Conservation (phyloP, 2,329 filamentous ascomycete species). For the Drechslerella stenobrocha region DNA sequence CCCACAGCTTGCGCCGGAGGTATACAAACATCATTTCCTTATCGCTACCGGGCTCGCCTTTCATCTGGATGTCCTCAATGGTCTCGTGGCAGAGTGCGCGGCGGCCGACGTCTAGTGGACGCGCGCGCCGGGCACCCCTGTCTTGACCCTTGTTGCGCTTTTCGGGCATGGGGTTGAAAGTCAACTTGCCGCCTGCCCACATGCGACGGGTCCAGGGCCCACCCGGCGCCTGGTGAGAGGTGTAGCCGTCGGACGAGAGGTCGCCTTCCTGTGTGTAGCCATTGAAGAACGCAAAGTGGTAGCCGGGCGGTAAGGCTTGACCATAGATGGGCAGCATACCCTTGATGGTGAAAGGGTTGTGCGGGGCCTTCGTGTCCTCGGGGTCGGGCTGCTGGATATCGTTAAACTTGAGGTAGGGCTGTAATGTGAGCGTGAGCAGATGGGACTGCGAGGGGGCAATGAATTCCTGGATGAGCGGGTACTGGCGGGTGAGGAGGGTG, state of each 20-base stretch:
- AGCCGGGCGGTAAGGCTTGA: constrained; percentile 62
- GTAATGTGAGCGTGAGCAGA: constrained; percentile 68
- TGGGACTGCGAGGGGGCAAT: constrained; percentile 66
- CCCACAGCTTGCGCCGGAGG: constrained; percentile 36
- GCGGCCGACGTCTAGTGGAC: constrained; percentile 37
- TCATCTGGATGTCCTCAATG: constrained; percentile 60
- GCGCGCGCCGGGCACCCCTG: constrained; percentile 59
- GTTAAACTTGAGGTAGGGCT: constrained; percentile 42
- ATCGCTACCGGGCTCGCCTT: constrained; percentile 40
- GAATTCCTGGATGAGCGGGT: constrained; percentile 61
- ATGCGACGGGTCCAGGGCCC: constrained; percentile 73
- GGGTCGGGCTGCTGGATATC: constrained; percentile 18
- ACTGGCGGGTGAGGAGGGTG: constrained; percentile 54
- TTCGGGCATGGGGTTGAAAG: constrained; percentile 58
- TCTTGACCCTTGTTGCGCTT: constrained; percentile 49
- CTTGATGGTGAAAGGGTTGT: constrained; percentile 52
- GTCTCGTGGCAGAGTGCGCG: constrained; percentile 58
- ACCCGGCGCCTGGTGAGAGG: constrained; percentile 75
- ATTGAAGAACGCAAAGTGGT: constrained; percentile 88
- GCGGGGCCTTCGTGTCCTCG: constrained; percentile 50
- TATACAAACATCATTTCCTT: constrained; percentile 49
- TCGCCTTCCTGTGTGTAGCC: constrained; percentile 65
- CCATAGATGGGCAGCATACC: constrained; percentile 54
- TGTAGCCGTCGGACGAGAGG: constrained; percentile 81
- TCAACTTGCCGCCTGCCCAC: constrained; percentile 81